Evolutionary conservation across 1,139 yeast genomes (phyloP), one percentile per base, ranked within the genome.

Genomic region (Blastobotrys illinoisensis): DNA sequence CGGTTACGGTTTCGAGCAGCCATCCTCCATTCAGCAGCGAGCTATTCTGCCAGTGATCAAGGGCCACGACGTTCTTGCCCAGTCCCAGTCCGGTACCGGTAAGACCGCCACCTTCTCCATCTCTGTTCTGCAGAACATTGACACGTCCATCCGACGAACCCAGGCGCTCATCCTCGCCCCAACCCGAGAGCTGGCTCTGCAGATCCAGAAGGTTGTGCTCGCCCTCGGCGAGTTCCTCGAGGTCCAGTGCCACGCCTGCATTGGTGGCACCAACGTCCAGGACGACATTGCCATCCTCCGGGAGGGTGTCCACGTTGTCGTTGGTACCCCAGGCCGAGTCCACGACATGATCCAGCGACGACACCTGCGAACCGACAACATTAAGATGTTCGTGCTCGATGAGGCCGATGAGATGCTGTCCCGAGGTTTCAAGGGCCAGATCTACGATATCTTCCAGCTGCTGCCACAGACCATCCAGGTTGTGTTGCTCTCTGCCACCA

Each of bases 81-180:
- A 93, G 79, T 97, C 98, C 66, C 99, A 93, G 82, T 91, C 98
- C 55, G 99, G 99, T 85, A 93, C 99, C 64, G 99, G 99, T 85
- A 93, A 93, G 81, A 93, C 99, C 62, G 99, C 98, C 71, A 93
- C 99, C 65, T 93, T 93, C 85, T 86, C 98, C 74, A 91, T 93
- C 69, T 87, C 97, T 68, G 93, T 96, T 68, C 82, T 93, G 75
- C 97, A 91, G 81, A 88, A 90, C 82, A 86, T 90, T 67, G 96
- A 89, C 74, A 62, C 68, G 55, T 59, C 62, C 55, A 54, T 64
- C 56, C 59, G 66, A 48, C 62, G 79, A 73, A 71, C 71, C 36
- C 75, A 89, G 80, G 97, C 97, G 68, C 82, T 93, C 75, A 90
- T 93, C 71, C 82, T 93, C 73, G 96, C 97, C 61, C 99, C 99